phyloP scores from a whole-genome alignment of 306 rosid genomes.

The Gastrolobium villosum region DNA sequence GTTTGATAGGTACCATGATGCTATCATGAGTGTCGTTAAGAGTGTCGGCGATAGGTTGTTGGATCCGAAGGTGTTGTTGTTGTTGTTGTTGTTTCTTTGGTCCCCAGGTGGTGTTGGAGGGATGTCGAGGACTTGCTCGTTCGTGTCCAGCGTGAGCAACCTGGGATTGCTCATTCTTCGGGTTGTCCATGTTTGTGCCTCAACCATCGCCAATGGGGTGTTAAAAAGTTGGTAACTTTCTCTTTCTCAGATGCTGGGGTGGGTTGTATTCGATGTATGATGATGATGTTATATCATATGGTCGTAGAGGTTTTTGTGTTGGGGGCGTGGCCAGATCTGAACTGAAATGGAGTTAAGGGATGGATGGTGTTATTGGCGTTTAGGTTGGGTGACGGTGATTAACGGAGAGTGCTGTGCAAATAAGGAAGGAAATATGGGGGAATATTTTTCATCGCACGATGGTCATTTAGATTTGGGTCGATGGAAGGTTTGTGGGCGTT shows the following conservation, averaged over 20 bases:
- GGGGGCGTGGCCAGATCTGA: conserved; percentile 26
- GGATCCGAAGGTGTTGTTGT: conserved; percentile 46
- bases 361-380: neutral
- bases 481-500: conserved; percentile 1
- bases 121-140: conserved; percentile 75
- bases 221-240: neutral
- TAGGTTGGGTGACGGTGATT: conserved; percentile 11
- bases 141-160: conserved; percentile 14
- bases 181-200: conserved; percentile 93
- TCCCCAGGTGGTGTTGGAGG: conserved; percentile 78
- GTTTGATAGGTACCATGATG: conserved; percentile 90
- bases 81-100: conserved; percentile 54
- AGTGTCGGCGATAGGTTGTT: conserved; percentile 51
- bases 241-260: too few relatives aligned
- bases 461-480: conserved; percentile 13
- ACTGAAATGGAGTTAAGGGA: neutral
- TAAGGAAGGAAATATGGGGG: neutral
- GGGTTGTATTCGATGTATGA: too few relatives aligned
- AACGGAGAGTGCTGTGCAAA: neutral
- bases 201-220: conserved; percentile 68
- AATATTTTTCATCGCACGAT: neutral
- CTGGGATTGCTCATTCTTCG: conserved; percentile 91
- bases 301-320: neutral
- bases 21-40: conserved; percentile 63
- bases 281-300: neutral